phyloP scores from a whole-genome alignment of 73 alveolate species.

The Paramecium biaurelia region DNA sequence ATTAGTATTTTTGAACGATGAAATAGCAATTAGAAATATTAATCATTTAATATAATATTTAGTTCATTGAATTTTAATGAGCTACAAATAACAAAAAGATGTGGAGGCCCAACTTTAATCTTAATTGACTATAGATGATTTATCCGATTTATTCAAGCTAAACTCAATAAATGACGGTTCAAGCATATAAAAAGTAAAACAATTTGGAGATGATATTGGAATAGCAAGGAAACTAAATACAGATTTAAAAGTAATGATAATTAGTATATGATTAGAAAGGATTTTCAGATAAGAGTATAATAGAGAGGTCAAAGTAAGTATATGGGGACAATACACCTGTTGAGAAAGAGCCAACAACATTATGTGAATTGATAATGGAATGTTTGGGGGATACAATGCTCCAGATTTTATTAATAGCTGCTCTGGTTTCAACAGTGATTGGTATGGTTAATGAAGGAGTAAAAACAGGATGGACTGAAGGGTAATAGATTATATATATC shows the following conservation, averaged over 20 bases:
- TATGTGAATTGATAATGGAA: conserved; percentile 73
- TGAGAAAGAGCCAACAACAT: conserved; percentile 54
- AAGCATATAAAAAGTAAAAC: not conserved
- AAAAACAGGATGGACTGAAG: conserved; percentile 93
- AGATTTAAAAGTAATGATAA: conserved; percentile 22
- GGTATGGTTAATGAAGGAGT: conserved; percentile 91
- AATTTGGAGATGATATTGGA: conserved; percentile 49
- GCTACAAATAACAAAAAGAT: not conserved
- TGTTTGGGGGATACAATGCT: conserved; percentile 94
- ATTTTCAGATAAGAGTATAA: not conserved
- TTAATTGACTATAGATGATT: not conserved
- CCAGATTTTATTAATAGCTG: conserved; percentile 89
- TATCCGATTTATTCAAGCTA: not conserved
- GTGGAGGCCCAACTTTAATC: not conserved
- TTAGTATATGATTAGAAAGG: conserved; percentile 33
- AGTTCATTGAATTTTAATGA: not conserved
- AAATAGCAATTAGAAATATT: not conserved
- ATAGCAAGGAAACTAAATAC: conserved; percentile 54
- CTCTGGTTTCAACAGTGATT: conserved; percentile 88
- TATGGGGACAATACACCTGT: conserved; percentile 47
- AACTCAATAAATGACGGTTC: not conserved
- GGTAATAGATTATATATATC: conserved; percentile 49
- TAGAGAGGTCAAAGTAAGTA: not conserved
- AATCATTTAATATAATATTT: not conserved
- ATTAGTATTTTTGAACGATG: not conserved